Base-by-base conservation (phyloP, 768 basidiomycete genomes). In the Candolleomyces aberdarensis region DNA sequence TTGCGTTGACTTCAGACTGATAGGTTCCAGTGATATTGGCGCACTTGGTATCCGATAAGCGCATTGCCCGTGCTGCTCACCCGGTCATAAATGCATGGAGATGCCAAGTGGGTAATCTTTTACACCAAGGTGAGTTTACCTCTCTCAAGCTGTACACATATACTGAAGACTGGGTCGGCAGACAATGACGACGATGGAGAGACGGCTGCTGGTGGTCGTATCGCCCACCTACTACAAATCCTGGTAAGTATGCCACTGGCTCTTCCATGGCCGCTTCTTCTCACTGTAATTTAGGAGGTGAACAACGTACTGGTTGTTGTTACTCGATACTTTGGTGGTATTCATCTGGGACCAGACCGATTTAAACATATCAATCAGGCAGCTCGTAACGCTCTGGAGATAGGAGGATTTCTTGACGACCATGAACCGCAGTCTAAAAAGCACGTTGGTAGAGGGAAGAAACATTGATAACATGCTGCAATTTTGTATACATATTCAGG, bases 171-270 rank as follows among this genome's bases (percentile, higher is more conserved):
- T 44, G 56, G 20, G 61, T 20, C 17, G 44, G 4, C 22, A 94
- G 96, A 98, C 68, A 96, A 97, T 61, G 93, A 96, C 59, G 96
- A 98, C 62, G 92, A 98, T 60, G 93, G 95, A 1, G 96, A 99
- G 75, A 87, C 90, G 0, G 94, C 93, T 1, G 96, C 96, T 19
- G 96, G 96, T 5, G 87, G 90, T 47, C 83, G 96, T 17, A 75
- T 98, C 20, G 93, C 93, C 0, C 96, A 98, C 72, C 80, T 99
- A 1, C 75, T 99, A 5, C 93, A 95, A 63, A 94, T 96, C 50
- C 71, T 97, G 51, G 92, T 92, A 61, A 54, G 85, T 68, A 26
- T 43, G 39, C 26, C 14, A 36, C 17, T 22, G 52, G 32, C 22
- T 51, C 11, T 47, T 56, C 57, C 57, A 36, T 40, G 8, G 17